A percentile compares a stretch with the other conserved stretches of the same genome.
phyloP scores from a whole-genome alignment of 208 protist genomes.

The Leishmania arabica region DNA sequence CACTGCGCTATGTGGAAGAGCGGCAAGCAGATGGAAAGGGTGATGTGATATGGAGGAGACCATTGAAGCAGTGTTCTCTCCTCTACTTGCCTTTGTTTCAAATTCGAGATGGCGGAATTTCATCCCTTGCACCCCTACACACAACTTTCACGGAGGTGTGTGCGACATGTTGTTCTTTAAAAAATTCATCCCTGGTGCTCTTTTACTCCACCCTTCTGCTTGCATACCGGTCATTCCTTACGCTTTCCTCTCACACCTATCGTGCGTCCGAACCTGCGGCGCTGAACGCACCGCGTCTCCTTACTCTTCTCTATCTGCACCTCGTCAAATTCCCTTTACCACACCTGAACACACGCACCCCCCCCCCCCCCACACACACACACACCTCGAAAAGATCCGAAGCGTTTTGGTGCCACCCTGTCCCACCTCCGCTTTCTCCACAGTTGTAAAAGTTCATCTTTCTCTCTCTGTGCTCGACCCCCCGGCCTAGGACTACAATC shows the following conservation, averaged over 20 bases:
- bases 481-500: neutral
- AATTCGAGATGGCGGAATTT: neutral
- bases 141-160: neutral
- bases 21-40: neutral
- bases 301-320: neutral
- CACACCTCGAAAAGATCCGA: neutral
- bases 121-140: neutral
- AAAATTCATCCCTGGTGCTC: neutral
- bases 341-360: neutral
- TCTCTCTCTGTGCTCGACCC: neutral
- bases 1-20: neutral
- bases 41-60: neutral
- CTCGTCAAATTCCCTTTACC: neutral
- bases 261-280: neutral
- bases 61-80: neutral
- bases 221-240: neutral
- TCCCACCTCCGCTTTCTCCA: neutral
- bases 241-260: neutral
- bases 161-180: neutral
- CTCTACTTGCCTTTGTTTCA: neutral
- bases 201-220: neutral
- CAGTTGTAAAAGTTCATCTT: neutral
- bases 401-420: neutral
- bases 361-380: neutral
- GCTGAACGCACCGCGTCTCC: neutral